phyloP scores from a whole-genome alignment of 805 yeast species.

The Sugiyamaella valdiviana region DNA sequence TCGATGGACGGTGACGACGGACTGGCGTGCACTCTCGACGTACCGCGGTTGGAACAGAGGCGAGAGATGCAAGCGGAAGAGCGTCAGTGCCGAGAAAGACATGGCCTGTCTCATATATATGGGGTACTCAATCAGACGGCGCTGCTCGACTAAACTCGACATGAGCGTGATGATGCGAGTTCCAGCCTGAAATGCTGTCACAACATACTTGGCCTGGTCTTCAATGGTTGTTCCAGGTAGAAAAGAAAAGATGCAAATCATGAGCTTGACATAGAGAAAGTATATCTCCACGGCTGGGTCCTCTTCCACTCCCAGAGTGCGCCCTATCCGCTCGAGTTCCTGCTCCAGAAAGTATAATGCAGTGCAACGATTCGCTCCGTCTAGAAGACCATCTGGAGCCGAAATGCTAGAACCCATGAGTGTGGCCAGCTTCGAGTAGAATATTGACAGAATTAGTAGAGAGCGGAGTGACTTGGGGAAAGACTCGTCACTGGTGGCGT shows the following conservation, averaged over 20 bases:
- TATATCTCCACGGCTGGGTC: conserved; percentile 66
- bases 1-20: conserved; percentile 88
- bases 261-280: conserved; percentile 67
- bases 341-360: conserved; percentile 70
- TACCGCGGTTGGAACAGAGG: conserved; percentile 63
- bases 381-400: conserved; percentile 83
- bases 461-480: conserved; percentile 69
- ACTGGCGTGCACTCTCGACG: conserved; percentile 84
- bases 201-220: conserved; percentile 79
- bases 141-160: conserved; percentile 59
- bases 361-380: conserved; percentile 75
- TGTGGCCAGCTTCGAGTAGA: conserved; percentile 75
- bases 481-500: conserved; percentile 58
- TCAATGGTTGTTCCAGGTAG: conserved; percentile 71
- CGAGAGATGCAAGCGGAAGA: conserved; percentile 76
- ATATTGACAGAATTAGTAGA: conserved; percentile 65
- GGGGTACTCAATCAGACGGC: conserved; percentile 76
- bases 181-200: conserved; percentile 71
- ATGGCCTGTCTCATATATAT: conserved; percentile 83
- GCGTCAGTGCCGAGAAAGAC: conserved; percentile 63
- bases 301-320: conserved; percentile 54
- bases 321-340: conserved; percentile 67
- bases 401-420: conserved; percentile 84
- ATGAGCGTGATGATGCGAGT: conserved; percentile 76
- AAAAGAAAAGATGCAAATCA: conserved; percentile 84